These are phyloP conservation scores for Monilinia aucupariae DNA, from an alignment of 2,329 filamentous ascomycete genomes.

Conservation along the genomic window DNA sequence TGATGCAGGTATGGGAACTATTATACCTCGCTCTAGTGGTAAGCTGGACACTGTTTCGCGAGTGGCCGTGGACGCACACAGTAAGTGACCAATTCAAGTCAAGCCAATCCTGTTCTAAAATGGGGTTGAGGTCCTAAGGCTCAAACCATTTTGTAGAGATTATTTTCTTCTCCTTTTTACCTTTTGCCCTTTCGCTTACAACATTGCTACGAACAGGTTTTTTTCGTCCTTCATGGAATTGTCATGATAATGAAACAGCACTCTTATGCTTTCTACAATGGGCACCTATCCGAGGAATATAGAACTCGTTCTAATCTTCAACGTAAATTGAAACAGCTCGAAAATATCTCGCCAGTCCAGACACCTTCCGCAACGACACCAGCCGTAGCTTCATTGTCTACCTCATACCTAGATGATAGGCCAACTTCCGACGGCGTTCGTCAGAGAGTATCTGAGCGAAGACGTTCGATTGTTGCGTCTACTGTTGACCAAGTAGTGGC, in stretches of 20 bases:
- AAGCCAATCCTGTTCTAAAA: not conserved
- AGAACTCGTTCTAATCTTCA: conserved; percentile 44
- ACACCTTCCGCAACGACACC: conserved; percentile 42
- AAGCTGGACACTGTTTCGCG: conserved; percentile 60
- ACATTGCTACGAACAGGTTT: conserved; percentile 33
- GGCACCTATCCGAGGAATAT: conserved; percentile 59
- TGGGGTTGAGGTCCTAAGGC: not conserved
- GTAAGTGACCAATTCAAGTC: conserved; percentile 37
- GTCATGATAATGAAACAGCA: conserved; percentile 83
- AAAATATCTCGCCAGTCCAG: conserved; percentile 45
- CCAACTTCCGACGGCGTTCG: conserved; percentile 40
- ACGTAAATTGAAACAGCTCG: conserved; percentile 51
- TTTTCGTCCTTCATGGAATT: conserved; percentile 67
- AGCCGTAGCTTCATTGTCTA: conserved; percentile 40
- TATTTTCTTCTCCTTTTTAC: not conserved
- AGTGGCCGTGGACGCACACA: conserved; percentile 81
- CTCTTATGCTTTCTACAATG: conserved; percentile 52
- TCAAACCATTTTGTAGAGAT: not conserved
- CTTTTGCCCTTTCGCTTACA: not conserved
- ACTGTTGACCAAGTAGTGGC: conserved; percentile 57
- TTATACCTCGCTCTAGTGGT: conserved; percentile 57
- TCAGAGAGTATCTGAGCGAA: conserved; percentile 40
- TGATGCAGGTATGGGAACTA: conserved; percentile 58
- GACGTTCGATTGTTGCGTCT: conserved; percentile 26
- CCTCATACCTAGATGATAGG: conserved; percentile 41